Evolutionary conservation across 2,329 filamentous ascomycete species (phyloP), one percentile per base, ranked within the genome.

Genomic region (Alternaria brassicicola): DNA sequence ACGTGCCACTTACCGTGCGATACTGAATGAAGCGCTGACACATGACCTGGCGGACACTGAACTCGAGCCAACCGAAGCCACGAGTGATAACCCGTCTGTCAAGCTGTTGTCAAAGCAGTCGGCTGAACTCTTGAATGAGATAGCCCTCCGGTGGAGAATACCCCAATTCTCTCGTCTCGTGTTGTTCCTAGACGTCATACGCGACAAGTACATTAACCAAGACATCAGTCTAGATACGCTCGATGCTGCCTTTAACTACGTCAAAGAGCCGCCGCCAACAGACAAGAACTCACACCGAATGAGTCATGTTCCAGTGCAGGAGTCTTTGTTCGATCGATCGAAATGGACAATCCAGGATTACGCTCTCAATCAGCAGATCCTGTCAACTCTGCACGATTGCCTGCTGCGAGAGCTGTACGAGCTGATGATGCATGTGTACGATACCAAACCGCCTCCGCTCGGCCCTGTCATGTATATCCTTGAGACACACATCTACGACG

Each of bases 331-430:
- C 36, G 82, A 85, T 62, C 78, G 81, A 57, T 76, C 73, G 9
- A 80, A 77, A 62, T 85, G 83, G 83, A 82, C 82, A 1, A 67
- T 84, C 7, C 70, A 77, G 6, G 83, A 85, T 63, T 78, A 78
- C 55, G 74, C 78, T 12, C 76, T 84, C 25, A 95, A 96, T 79
- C 90, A 91, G 68, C 88, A 91, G 63, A 86, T 90, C 15, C 82
- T 99, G 6, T 84, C 85, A 33, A 86, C 84, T 28, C 79, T 98
- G 36, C 88, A 98, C 70, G 93, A 97, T 68, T 87, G 89, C 9
- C 81, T 98, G 25, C 82, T 97, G 45, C 88, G 93, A 52, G 94
- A 98, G 71, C 84, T 99, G 17, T 97, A 92, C 76, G 89, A 93
- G 64, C 83, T 90, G n/a, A 85, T 97, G 76, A 89, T 94, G 80